Evolutionary conservation across 2,329 filamentous ascomycete genomes (phyloP).

Genomic region (Teratosphaeria nubilosa): DNA sequence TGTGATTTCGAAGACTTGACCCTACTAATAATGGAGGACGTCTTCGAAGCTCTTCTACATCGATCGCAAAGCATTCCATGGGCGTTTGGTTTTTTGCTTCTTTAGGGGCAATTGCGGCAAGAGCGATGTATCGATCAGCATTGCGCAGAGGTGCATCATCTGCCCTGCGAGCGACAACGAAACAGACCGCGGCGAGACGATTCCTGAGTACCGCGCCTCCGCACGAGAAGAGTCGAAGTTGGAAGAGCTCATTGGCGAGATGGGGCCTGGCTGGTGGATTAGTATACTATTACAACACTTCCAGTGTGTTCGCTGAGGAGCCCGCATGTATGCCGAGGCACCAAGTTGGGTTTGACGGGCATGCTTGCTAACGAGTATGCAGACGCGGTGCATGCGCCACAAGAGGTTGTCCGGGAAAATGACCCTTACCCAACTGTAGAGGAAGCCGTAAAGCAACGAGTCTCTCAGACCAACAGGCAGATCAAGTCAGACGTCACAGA

Average conservation of each 20-base stretch:
- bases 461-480: conserved; percentile 17
- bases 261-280: conserved; percentile 66
- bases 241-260: conserved; percentile 66
- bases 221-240: conserved; percentile 60
- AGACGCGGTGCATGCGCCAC: conserved; percentile 25
- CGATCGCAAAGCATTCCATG: background rate
- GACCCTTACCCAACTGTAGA: conserved; percentile 37
- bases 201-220: conserved; percentile 50
- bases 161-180: conserved; percentile 21
- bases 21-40: too few relatives aligned
- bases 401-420: conserved; percentile 31
- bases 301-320: conserved; percentile 76
- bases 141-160: conserved; percentile 32
- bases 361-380: conserved; percentile 4
- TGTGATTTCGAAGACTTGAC: background rate
- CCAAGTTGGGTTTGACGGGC: background rate
- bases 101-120: background rate
- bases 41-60: background rate
- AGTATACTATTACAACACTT: conserved; percentile 93
- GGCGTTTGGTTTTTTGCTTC: background rate
- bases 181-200: conserved; percentile 30
- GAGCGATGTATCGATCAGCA: conserved; percentile 43
- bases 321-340: conserved; percentile 50
- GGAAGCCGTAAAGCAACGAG: conserved; percentile 32
- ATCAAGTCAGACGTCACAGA: conserved; percentile 13